Evolutionary conservation across 495 filamentous ascomycete genomes (phyloP).

Genomic region (Friedmanniomyces endolithicus): DNA sequence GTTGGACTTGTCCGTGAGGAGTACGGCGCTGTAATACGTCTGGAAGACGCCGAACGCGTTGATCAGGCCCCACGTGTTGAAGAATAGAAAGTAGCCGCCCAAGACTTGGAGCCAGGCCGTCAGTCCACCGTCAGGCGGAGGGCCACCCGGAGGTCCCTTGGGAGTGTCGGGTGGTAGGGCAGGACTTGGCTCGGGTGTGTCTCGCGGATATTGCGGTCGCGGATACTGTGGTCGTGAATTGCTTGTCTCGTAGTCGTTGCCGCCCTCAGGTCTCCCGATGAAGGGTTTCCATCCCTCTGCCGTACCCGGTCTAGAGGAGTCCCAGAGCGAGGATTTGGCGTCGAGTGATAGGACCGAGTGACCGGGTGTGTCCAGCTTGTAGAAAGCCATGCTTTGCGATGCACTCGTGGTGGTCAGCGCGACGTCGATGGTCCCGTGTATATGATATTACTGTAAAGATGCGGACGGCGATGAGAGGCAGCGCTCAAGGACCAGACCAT

Average conservation of each 20-base stretch:
- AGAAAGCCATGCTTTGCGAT: background rate
- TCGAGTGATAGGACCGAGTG: background rate
- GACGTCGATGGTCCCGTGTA: background rate
- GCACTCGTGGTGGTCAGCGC: background rate
- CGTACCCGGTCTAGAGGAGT: background rate
- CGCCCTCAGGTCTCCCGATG: background rate
- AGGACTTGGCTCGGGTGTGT: background rate
- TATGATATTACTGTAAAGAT: background rate
- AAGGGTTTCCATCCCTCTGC: background rate
- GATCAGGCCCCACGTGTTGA: slow-evolving; percentile 49
- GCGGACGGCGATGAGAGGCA: background rate
- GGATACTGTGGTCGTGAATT: background rate
- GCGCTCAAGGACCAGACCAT: background rate
- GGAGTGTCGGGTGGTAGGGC: background rate
- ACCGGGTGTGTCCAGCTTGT: background rate
- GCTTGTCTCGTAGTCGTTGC: background rate
- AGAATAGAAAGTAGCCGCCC: slow-evolving; percentile 51
- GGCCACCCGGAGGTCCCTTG: slow-evolving; percentile 3
- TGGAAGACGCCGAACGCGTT: slow-evolving; percentile 30
- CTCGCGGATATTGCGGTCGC: background rate
- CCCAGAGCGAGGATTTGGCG: background rate
- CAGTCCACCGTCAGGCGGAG: slow-evolving; percentile 47
- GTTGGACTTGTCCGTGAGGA: slow-evolving; percentile 29
- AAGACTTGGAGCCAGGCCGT: slow-evolving; percentile 54
- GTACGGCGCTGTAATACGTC: slow-evolving; percentile 23